A percentile compares a stretch with the other conserved stretches of the same genome.
Conservation (phyloP, 352 stramenopile species). For the Saprolegnia parasitica region DNA sequence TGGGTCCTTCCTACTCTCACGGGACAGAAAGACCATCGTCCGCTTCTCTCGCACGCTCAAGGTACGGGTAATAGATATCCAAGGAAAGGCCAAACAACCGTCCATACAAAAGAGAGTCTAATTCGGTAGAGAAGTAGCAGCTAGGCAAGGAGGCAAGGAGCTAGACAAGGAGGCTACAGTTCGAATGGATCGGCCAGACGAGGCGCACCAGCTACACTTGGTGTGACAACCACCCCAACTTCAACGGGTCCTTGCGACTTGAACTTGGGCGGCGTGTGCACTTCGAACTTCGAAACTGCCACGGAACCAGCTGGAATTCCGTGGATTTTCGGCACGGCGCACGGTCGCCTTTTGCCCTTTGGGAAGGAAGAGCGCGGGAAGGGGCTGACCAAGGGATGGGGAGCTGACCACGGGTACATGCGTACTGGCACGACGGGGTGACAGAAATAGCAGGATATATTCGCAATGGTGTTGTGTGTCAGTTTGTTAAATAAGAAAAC, state of each 20-base stretch:
- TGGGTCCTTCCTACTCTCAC: too few relatives aligned
- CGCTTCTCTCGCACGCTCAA: too few relatives aligned
- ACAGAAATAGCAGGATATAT: slow-evolving; percentile 3
- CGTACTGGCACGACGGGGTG: background rate
- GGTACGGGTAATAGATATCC: too few relatives aligned
- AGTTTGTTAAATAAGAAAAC: slow-evolving; percentile 26
- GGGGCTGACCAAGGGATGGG: too few relatives aligned
- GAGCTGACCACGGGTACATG: background rate
- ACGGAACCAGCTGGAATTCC: background rate
- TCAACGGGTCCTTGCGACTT: background rate
- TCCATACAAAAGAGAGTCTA: too few relatives aligned
- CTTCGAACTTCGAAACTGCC: background rate
- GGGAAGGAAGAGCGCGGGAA: too few relatives aligned
- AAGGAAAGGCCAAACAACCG: too few relatives aligned
- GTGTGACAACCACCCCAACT: background rate
- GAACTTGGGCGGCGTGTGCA: background rate
- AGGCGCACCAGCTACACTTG: background rate
- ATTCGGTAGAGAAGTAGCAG: too few relatives aligned
- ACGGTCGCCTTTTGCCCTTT: too few relatives aligned
- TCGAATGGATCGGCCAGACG: background rate
- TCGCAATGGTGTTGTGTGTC: background rate
- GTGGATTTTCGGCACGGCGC: background rate
- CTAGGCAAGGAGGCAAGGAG: background rate
- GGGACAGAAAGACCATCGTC: too few relatives aligned
- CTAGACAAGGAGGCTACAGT: background rate